Base-by-base conservation (phyloP, 2,329 filamentous ascomycete species). In the Botrytis hyacinthi region DNA sequence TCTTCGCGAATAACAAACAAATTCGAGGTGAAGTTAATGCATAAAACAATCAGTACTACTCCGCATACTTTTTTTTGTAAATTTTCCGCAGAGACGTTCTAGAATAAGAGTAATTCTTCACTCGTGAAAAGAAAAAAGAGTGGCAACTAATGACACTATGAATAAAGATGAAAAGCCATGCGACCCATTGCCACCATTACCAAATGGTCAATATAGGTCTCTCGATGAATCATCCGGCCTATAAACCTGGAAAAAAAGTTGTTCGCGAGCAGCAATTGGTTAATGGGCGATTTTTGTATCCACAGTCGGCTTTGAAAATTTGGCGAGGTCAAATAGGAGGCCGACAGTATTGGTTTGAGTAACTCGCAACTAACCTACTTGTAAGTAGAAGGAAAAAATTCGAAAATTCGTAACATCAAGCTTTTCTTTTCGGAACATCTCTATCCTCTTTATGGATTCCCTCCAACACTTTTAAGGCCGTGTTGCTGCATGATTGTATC, bases 231-330 rank as follows among this genome's bases (percentile, higher is more conserved):
- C 6, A 61, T 61, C 6, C 6, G 59, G 35, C 59, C 35, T 35
- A 40, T 0, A 4, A 40, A 8, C 0, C 1, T 9, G 10, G 3
- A 8, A 12, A 18, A n/a, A 37, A 8, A 1, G 12, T 40, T n/a
- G 5, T 26, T n/a, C 37, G 22, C 5, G 35, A n/a, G 22, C 35
- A 61, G 12, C 2, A 61, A 40, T 61, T 9, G 22, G 12, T 29
- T 6, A 18, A 18, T 29, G 16, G 14, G 14, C 35, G 22, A 26
- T 8, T n/a, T 54, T 16, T 2, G 48, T 54, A 54, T 54, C 48
- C 48, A 61, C 26, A 12, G 7, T 37, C 22, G 59, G 22, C 7
- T 37, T 37, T 4, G 35, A 40, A 61, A 40, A n/a, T n/a, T 61
- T 61, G 35, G 35, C 59, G 59, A 61, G 59, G 35, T 37, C 14